Conservation (phyloP, 306 rosid genomes). For the Neltuma alba region DNA sequence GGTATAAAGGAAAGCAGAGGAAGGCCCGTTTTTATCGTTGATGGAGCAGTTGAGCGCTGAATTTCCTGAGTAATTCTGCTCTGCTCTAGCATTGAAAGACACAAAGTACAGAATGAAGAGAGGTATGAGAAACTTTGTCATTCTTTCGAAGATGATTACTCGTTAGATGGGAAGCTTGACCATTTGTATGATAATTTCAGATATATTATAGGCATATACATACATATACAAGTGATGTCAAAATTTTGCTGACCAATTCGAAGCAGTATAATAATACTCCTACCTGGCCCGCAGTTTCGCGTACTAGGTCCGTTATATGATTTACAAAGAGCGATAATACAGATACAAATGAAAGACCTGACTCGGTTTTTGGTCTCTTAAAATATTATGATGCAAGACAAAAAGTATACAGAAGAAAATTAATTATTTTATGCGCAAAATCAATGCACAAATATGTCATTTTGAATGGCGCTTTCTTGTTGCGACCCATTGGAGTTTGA, state of each 20-base stretch:
- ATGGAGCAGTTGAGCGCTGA: slow-evolving; percentile 34
- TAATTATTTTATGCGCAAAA: not conserved
- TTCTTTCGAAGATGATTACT: not conserved
- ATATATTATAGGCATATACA: not conserved
- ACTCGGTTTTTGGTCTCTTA: slow-evolving; percentile 19
- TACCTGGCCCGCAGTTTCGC: slow-evolving; percentile 22
- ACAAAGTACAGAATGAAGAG: slow-evolving; percentile 10
- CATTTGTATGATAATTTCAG: slow-evolving; percentile 10
- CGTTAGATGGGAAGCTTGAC: not conserved
- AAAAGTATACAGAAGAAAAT: slow-evolving; percentile 4
- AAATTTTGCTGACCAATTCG: slow-evolving; percentile 13
- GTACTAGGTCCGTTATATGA: slow-evolving; percentile 9
- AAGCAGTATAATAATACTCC: slow-evolving; percentile 3
- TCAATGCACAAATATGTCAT: not conserved
- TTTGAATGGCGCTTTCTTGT: slow-evolving; percentile 13
- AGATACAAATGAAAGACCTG: not conserved
- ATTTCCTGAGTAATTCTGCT: slow-evolving; percentile 52
- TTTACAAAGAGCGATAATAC: slow-evolving; percentile 19
- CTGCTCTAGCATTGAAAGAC: slow-evolving; percentile 26
- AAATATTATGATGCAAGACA: not conserved
- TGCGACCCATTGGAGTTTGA: not conserved
- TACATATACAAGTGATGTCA: too few species aligned
- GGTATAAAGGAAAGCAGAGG: slow-evolving; percentile 53
- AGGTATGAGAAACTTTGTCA: slow-evolving; percentile 27
- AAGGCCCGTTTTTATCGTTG: slow-evolving; percentile 44